Base-by-base conservation (phyloP, 2,329 filamentous ascomycete species). In the Aulographum hederae region DNA sequence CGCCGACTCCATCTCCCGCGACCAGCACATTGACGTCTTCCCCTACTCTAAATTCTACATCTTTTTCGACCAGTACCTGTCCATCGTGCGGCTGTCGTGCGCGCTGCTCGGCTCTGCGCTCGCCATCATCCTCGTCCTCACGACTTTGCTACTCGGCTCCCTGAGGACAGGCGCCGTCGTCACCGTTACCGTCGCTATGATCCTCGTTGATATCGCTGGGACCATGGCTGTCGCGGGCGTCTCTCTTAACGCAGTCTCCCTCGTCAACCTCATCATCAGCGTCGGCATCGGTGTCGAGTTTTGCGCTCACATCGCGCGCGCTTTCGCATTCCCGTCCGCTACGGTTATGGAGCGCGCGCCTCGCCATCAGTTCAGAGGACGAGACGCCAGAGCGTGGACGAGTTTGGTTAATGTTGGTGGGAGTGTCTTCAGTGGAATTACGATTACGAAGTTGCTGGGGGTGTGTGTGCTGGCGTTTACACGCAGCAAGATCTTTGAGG, bases 41-140 rank as follows among this genome's bases (percentile, higher is more conserved):
- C 82, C 89, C 0, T 98, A 98, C 59, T 91, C 81, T 43, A 76
- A 94, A 37, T 93, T 93, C 52, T 98, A 98, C 60, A 85, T 98
- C 51, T 98, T 95, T 67, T 98, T 98, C 51, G 89, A 98, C 50
- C 89, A 95, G 51, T 98, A 98, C 48, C 68, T 81, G 4, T 70
- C 69, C 35, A 95, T 98, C 38, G 72, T 92, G 14, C 65, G 67
- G 8, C 65, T 95, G 3, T 85, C 86, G 0, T 76, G 68, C 1
- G 71, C 76, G 0, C 69, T 98, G 1, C 67, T 98, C 18, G 77
- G 78, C 26, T 78, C 80, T 3, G 86, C 84, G 0, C 63, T 95
- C 11, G 80, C 67, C 17, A 79, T 93, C 40, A 92, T 95, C 37
- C 77, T 94, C 36, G 49, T 78, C 37, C 68, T 98, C 28, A 77